A percentile compares a stretch with the other conserved stretches of the same genome.
These are phyloP conservation scores for Dianthus caryophyllus DNA, from an alignment of 148 eudicot genomes.

Conservation along the genomic window DNA sequence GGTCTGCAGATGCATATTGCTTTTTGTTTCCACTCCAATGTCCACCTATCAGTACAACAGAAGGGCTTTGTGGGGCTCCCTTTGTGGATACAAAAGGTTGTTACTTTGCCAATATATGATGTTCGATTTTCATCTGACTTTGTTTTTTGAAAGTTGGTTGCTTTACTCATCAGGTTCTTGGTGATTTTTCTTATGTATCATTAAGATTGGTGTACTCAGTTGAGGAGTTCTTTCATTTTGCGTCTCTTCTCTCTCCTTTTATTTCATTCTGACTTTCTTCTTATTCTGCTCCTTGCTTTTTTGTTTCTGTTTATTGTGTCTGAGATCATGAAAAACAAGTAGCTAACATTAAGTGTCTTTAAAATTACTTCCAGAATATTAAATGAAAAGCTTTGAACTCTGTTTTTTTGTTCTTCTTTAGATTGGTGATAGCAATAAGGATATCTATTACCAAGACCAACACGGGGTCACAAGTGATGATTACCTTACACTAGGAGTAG, in stretches of 20 bases:
- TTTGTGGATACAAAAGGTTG: conserved; percentile 52
- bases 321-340: conserved; percentile 2
- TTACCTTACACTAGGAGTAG: conserved; percentile 57
- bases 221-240: neutral
- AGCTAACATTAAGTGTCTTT: neutral
- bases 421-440: conserved; percentile 49
- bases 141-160: neutral
- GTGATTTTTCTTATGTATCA: neutral
- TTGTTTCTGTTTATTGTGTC: neutral
- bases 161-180: neutral
- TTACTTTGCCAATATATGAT: neutral
- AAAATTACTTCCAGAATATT: neutral
- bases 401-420: conserved; percentile 21
- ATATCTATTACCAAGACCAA: conserved; percentile 50
- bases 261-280: neutral
- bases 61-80: conserved; percentile 49
- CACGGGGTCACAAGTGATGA: conserved; percentile 41
- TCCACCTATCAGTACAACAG: conserved; percentile 31
- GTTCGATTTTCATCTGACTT: conserved; percentile 2
- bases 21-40: conserved; percentile 59
- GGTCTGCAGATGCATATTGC: conserved; percentile 63
- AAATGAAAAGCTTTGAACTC: too few species aligned
- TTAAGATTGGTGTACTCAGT: neutral
- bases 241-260: neutral
- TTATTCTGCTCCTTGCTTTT: neutral